A percentile compares a stretch with the other conserved stretches of the same genome.
Evolutionary conservation across 208 protist species (phyloP).

Genomic region (Herpetomonas samuelpessoai): DNA sequence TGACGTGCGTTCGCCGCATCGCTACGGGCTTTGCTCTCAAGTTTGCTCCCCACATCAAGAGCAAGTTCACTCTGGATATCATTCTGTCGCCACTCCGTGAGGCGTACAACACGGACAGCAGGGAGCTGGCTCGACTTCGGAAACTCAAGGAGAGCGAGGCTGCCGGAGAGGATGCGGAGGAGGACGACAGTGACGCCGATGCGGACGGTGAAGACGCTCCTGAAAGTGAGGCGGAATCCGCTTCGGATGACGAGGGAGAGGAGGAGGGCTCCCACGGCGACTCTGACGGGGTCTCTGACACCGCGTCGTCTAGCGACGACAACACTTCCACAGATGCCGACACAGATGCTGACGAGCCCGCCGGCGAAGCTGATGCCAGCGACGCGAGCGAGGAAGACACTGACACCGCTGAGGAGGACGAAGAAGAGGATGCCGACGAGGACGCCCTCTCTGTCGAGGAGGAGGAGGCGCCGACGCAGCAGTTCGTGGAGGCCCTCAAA

Average conservation of each 20-base stretch:
- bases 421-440: conserved; percentile 17
- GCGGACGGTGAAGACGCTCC: conserved; percentile 12
- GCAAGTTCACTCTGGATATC: conserved; percentile 55
- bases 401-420: conserved; percentile 10
- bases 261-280: conserved; percentile 6
- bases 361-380: conserved; percentile 18
- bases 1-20: conserved; percentile 76
- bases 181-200: conserved; percentile 26
- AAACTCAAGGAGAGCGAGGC: conserved; percentile 41
- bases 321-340: conserved; percentile 15
- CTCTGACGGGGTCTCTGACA: not conserved
- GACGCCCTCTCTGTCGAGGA: conserved; percentile 37
- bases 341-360: conserved; percentile 15
- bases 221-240: conserved; percentile 10
- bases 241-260: conserved; percentile 6
- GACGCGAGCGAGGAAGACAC: conserved; percentile 11
- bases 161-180: conserved; percentile 25
- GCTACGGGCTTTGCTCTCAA: conserved; percentile 68
- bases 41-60: conserved; percentile 69
- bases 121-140: conserved; percentile 63
- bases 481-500: conserved; percentile 82
- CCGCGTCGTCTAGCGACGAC: not conserved
- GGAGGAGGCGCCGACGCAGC: conserved; percentile 79
- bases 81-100: conserved; percentile 77
- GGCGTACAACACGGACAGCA: conserved; percentile 77